phyloP scores from a whole-genome alignment of 1,139 yeast genomes.

The Blastobotrys capitulatus region DNA sequence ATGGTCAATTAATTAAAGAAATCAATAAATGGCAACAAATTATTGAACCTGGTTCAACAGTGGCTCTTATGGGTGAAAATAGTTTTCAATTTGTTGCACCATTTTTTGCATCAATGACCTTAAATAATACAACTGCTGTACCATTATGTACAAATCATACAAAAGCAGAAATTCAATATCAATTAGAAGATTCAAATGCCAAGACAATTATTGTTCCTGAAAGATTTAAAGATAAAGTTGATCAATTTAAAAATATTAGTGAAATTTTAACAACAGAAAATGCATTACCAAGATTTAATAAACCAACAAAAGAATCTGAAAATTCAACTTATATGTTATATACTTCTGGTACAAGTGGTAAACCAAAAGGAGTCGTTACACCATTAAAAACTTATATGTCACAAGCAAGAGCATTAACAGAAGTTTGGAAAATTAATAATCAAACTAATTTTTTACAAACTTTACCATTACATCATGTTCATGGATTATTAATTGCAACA shows the following conservation, averaged over 20 bases:
- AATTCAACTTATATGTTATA: constrained; percentile 33
- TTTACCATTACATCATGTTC: constrained; percentile 36
- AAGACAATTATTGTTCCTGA: constrained; percentile 28
- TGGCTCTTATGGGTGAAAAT: constrained; percentile 36
- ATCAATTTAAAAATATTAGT: constrained; percentile 17
- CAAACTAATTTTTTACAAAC: constrained; percentile 32
- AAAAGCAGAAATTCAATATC: constrained; percentile 31
- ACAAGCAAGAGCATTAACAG: constrained; percentile 31
- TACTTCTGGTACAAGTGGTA: constrained; percentile 37
- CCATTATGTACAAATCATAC: constrained; percentile 36
- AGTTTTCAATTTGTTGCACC: constrained; percentile 31
- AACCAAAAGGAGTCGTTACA: constrained; percentile 36
- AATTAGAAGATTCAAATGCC: constrained; percentile 30
- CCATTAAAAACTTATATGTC: constrained; percentile 33
- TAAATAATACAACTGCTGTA: constrained; percentile 30
- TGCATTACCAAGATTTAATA: background rate
- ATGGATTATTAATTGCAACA: constrained; percentile 35
- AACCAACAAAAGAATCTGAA: background rate
- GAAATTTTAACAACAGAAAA: background rate
- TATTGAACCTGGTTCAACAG: constrained; percentile 10
- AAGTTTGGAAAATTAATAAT: constrained; percentile 32
- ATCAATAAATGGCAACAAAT: constrained; percentile 29
- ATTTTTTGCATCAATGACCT: constrained; percentile 30
- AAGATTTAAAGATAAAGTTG: constrained; percentile 27
- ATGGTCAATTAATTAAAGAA: constrained; percentile 29